phyloP scores from a whole-genome alignment of 116 monocot genomes.

The Zostera marina region DNA sequence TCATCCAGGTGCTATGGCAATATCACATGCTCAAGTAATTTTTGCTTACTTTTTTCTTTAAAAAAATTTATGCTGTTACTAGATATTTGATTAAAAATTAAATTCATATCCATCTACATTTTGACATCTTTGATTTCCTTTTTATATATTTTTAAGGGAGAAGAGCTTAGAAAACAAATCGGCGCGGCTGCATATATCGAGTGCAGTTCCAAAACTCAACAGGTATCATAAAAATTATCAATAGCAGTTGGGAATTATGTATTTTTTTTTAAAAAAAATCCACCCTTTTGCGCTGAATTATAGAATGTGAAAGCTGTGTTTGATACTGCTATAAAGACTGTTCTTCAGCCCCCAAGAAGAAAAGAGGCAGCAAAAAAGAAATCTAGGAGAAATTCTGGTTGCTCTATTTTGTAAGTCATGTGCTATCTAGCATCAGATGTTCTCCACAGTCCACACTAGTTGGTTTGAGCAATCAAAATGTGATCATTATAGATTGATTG shows the following conservation, averaged over 20 bases:
- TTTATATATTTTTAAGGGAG: slow-evolving; percentile 12
- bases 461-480: neutral
- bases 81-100: too few species aligned
- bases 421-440: neutral
- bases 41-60: too few species aligned
- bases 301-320: slow-evolving; percentile 46
- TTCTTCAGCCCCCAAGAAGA: slow-evolving; percentile 37
- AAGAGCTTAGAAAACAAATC: slow-evolving; percentile 35
- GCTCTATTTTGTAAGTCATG: slow-evolving; percentile 15
- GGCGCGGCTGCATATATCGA: slow-evolving; percentile 25
- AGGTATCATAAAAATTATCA: slow-evolving; percentile 8
- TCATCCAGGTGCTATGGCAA: slow-evolving; percentile 51
- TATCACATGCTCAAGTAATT: slow-evolving; percentile 55
- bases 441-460: neutral
- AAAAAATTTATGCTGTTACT: too few species aligned
- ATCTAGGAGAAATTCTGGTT: slow-evolving; percentile 12
- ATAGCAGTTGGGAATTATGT: neutral
- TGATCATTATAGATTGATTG: neutral
- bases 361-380: slow-evolving; percentile 25
- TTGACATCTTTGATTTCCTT: neutral
- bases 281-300: neutral
- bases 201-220: slow-evolving; percentile 26
- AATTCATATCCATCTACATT: neutral
- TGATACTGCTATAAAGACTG: slow-evolving; percentile 43
- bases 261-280: neutral